Evolutionary conservation across 192 early-diverging fungal species (phyloP).

Genomic region (Lobosporangium transversale): DNA sequence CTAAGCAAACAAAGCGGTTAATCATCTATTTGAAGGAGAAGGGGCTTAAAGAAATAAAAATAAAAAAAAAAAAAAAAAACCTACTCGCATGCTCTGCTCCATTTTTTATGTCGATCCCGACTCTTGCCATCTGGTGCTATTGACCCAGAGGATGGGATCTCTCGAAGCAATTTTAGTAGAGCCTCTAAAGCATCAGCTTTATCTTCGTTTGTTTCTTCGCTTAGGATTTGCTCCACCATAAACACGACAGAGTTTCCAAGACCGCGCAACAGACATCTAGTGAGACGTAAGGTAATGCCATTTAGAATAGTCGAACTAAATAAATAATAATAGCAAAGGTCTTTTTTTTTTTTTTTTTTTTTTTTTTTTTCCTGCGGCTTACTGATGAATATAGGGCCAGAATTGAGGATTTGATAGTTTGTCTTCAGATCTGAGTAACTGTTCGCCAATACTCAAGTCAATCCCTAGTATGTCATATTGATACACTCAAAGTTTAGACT

Average conservation of each 20-base stretch:
- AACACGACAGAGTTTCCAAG: conserved; percentile 25
- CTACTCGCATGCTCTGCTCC: conserved; percentile 41
- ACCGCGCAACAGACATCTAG: conserved; percentile 39
- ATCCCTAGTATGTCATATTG: not conserved
- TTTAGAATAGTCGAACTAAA: no score
- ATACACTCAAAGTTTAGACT: no score
- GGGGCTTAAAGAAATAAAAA: not conserved
- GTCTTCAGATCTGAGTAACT: not conserved
- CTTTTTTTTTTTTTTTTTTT: no score
- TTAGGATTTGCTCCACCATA: conserved; percentile 38
- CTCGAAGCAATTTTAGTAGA: conserved; percentile 16
- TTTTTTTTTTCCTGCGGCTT: no score
- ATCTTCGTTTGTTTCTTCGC: conserved; percentile 30
- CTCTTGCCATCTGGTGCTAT: conserved; percentile 8
- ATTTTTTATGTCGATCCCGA: conserved; percentile 14
- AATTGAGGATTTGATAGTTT: conserved; percentile 30
- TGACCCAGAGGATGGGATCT: conserved; percentile 22
- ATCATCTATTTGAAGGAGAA: not conserved
- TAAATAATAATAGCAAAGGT: no score
- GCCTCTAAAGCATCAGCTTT: conserved; percentile 23
- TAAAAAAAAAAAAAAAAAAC: not conserved
- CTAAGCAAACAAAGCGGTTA: conserved; percentile 5
- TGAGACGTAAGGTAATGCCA: no score
- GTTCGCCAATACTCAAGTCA: conserved; percentile 23
- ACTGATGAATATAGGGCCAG: conserved; percentile 43